Percentiles rank a stretch among this genome's conserved stretches.
These are phyloP conservation scores for Chenopodium quinoa DNA, from an alignment of 148 eudicot genomes.

Conservation along the genomic window DNA sequence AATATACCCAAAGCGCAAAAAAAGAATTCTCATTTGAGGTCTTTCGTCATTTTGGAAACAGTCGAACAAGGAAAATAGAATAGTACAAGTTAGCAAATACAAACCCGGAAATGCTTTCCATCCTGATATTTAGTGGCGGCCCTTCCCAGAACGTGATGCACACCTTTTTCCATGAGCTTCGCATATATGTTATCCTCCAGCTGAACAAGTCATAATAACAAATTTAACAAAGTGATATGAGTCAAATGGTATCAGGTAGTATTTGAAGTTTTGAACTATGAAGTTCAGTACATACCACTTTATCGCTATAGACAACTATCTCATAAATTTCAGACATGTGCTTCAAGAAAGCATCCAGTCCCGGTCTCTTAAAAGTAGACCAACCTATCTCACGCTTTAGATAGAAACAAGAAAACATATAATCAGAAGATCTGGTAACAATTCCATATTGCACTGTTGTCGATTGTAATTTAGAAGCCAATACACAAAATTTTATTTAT, in stretches of 20 bases:
- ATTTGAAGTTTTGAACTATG: background rate
- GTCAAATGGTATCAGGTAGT: background rate
- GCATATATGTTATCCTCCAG: conserved; percentile 44
- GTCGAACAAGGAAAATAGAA: background rate
- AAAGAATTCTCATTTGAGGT: too few species aligned
- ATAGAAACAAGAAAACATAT: background rate
- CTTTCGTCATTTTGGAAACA: background rate
- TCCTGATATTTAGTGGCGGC: conserved; percentile 61
- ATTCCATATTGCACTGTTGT: background rate
- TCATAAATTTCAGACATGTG: conserved; percentile 62
- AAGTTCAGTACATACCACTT: conserved; percentile 41
- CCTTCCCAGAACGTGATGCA: conserved; percentile 46
- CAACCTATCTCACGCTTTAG: conserved; percentile 77
- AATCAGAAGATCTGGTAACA: conserved; percentile 8
- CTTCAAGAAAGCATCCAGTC: conserved; percentile 72
- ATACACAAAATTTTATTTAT: background rate
- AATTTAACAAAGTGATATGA: conserved; percentile 10
- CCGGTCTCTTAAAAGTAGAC: conserved; percentile 82
- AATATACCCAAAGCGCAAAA: too few species aligned
- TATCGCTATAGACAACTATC: conserved; percentile 62
- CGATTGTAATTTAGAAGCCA: background rate
- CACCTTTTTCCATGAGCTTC: conserved; percentile 52
- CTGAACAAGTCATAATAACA: conserved; percentile 39
- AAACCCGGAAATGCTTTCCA: conserved; percentile 76
- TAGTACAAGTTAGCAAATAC: conserved; percentile 11